phyloP scores from a whole-genome alignment of 2,329 filamentous ascomycete species.

The Xylaria sp. region DNA sequence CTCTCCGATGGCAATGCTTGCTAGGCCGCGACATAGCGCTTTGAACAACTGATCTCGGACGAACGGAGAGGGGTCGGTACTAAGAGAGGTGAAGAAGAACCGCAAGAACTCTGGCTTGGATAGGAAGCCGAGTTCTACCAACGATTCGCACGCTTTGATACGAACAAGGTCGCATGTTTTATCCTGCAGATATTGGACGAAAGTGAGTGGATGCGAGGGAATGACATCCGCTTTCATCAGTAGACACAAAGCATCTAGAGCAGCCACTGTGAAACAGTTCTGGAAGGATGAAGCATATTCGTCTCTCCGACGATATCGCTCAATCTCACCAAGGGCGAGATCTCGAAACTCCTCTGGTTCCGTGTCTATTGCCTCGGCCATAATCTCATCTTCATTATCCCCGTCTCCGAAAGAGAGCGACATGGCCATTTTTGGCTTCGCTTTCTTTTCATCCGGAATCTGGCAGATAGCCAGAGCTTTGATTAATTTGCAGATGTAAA shows the following conservation, averaged over 20 bases:
- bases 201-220: conserved; percentile 57
- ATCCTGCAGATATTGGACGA: conserved; percentile 69
- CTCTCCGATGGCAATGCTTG: conserved; percentile 68
- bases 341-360: conserved; percentile 57
- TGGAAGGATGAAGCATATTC: conserved; percentile 72
- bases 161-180: conserved; percentile 67
- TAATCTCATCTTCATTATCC: conserved; percentile 49
- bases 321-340: conserved; percentile 65
- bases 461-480: conserved; percentile 63
- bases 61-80: conserved; percentile 67
- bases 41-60: conserved; percentile 66
- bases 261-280: conserved; percentile 68
- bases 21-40: conserved; percentile 63
- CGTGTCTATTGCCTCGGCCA: conserved; percentile 48
- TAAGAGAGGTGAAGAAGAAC: conserved; percentile 62
- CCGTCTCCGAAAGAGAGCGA: conserved; percentile 51
- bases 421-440: conserved; percentile 48
- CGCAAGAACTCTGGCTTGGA: conserved; percentile 60
- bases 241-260: conserved; percentile 64
- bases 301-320: conserved; percentile 69
- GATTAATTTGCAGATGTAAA: conserved; percentile 85
- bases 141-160: conserved; percentile 68
- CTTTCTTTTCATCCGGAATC: conserved; percentile 52
- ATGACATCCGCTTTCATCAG: conserved; percentile 70
- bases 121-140: conserved; percentile 68